Conservation (phyloP, 345 rosid genomes). For the Turritis glabra region DNA sequence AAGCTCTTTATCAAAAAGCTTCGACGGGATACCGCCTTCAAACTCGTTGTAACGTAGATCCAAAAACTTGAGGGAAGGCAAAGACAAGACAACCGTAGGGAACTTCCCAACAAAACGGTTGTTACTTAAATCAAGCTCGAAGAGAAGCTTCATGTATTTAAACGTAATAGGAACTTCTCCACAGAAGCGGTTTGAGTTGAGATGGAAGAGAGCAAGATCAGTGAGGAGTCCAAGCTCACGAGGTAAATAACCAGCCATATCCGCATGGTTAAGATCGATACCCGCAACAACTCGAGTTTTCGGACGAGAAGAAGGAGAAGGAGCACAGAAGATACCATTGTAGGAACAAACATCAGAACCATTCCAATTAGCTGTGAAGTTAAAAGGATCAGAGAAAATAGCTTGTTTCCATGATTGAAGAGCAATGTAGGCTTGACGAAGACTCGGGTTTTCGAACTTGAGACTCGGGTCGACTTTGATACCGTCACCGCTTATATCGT, state of each 20-base stretch:
- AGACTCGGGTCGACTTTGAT: constrained; percentile 47
- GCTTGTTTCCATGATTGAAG: constrained; percentile 69
- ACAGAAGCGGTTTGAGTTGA: constrained; percentile 75
- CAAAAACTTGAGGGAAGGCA: constrained; percentile 61
- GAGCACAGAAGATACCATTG: constrained; percentile 62
- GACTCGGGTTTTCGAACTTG: constrained; percentile 55
- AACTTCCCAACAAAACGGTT: constrained; percentile 72
- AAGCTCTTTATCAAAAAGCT: constrained; percentile 62
- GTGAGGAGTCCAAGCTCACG: constrained; percentile 59
- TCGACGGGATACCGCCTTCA: constrained; percentile 59
- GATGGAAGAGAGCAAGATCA: constrained; percentile 71
- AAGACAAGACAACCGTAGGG: constrained; percentile 50
- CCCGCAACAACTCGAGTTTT: constrained; percentile 58
- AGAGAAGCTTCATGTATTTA: constrained; percentile 53
- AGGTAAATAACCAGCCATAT: constrained; percentile 72
- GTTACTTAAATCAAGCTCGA: constrained; percentile 73
- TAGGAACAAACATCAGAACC: constrained; percentile 64
- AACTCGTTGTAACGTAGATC: constrained; percentile 81
- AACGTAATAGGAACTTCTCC: constrained; percentile 57
- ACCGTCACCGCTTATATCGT: neutral
- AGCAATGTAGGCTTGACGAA: constrained; percentile 70
- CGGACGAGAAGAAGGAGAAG: constrained; percentile 39
- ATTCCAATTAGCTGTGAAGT: constrained; percentile 68
- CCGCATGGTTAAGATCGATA: constrained; percentile 71
- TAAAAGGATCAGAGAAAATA: constrained; percentile 68